Evolutionary conservation across 2,329 filamentous ascomycete genomes (phyloP).

Genomic region (Exophiala sp.): DNA sequence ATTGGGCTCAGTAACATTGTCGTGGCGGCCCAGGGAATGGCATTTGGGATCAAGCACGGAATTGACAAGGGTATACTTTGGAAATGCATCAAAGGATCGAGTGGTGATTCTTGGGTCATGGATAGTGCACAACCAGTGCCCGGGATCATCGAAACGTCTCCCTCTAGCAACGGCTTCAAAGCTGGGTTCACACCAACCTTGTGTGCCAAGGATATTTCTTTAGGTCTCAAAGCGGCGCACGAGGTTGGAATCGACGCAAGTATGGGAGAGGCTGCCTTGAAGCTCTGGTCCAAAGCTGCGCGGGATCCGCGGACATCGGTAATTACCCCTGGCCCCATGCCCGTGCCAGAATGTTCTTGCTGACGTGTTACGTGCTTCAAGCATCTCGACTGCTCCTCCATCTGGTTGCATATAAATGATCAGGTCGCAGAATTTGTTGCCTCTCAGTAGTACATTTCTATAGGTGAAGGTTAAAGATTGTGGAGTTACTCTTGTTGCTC

Average conservation of each 20-base stretch:
- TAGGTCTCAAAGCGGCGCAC: slow-evolving; percentile 7
- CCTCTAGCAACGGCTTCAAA: slow-evolving; percentile 3
- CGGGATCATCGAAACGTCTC: neutral
- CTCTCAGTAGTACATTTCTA: no score
- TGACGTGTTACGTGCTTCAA: neutral
- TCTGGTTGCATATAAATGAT: neutral
- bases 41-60: slow-evolving; percentile 7
- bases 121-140: slow-evolving; percentile 4
- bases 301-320: slow-evolving; percentile 11
- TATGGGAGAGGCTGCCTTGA: slow-evolving; percentile 7
- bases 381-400: neutral
- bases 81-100: slow-evolving; percentile 9
- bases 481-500: no score
- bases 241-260: neutral
- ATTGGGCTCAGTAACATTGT: slow-evolving; percentile 8
- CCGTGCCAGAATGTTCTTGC: neutral
- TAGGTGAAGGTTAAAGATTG: no score
- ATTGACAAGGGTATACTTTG: slow-evolving; percentile 7
- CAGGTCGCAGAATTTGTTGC: neutral
- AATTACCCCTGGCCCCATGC: neutral
- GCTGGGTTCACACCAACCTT: slow-evolving; percentile 1
- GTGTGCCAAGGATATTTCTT: slow-evolving; percentile 2
- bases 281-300: neutral
- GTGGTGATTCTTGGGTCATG: slow-evolving; percentile 10
- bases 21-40: slow-evolving; percentile 5